These are phyloP conservation scores for Phycomyces nitens DNA, from an alignment of 192 early-diverging fungal species.

Conservation along the genomic window DNA sequence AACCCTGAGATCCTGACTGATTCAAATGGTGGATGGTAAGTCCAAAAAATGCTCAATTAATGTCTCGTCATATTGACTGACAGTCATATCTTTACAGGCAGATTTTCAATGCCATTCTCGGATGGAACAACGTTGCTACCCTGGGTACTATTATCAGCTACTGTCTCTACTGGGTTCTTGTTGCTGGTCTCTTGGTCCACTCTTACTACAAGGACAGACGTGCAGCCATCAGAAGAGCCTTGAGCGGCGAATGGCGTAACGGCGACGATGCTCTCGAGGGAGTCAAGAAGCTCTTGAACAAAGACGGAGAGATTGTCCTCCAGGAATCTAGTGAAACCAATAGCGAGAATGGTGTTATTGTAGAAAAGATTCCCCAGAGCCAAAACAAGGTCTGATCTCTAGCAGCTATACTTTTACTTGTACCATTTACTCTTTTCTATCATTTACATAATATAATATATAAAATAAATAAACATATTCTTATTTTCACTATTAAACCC, in stretches of 20 bases:
- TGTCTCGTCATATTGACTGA: neutral
- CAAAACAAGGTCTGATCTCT: no score
- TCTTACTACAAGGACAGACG: slow-evolving; percentile 38
- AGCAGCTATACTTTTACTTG: no score
- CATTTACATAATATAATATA: no score
- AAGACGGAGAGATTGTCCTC: neutral
- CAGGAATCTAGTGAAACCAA: no score
- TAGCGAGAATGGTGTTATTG: no score
- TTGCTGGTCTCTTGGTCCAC: slow-evolving; percentile 49
- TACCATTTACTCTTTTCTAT: no score
- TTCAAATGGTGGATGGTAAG: slow-evolving; percentile 43
- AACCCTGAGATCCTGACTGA: slow-evolving; percentile 50
- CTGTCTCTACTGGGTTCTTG: slow-evolving; percentile 72
- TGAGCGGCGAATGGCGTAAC: slow-evolving; percentile 3
- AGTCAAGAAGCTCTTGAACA: slow-evolving; percentile 7
- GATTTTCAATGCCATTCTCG: slow-evolving; percentile 71
- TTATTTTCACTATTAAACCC: no score
- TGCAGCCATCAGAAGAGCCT: slow-evolving; percentile 4
- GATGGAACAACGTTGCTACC: slow-evolving; percentile 76
- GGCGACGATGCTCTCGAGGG: slow-evolving; percentile 7
- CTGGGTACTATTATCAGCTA: slow-evolving; percentile 72
- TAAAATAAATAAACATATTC: no score
- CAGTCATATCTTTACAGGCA: slow-evolving; percentile 49
- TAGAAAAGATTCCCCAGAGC: no score
- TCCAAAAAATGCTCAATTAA: slow-evolving; percentile 39